Evolutionary conservation across 208 protist species (phyloP).

Genomic region (Leishmania lainsoni): DNA sequence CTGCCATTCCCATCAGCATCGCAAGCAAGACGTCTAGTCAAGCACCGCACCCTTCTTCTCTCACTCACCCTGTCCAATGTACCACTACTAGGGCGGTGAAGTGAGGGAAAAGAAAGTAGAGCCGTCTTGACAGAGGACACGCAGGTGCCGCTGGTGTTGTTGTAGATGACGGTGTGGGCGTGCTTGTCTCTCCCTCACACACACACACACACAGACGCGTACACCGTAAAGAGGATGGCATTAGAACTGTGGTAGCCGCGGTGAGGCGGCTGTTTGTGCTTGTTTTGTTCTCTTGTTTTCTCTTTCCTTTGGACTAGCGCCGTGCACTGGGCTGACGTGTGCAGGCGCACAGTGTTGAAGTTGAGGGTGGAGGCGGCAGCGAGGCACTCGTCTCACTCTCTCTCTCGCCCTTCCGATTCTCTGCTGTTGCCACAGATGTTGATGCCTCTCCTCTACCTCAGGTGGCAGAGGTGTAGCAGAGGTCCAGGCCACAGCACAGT

Average conservation of each 20-base stretch:
- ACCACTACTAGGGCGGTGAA: not conserved
- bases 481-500: not conserved
- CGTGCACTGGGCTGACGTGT: not conserved
- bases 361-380: not conserved
- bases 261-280: not conserved
- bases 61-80: not conserved
- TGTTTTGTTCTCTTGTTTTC: not conserved
- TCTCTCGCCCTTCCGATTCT: not conserved
- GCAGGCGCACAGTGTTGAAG: not conserved
- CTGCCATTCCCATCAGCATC: not conserved
- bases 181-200: too few relatives aligned
- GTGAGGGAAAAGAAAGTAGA: too few relatives aligned
- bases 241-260: not conserved
- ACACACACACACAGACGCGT: too few relatives aligned
- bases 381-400: not conserved
- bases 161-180: not conserved
- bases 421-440: not conserved
- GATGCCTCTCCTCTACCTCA: not conserved
- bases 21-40: not conserved
- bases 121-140: not conserved
- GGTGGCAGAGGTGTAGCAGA: not conserved
- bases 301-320: not conserved
- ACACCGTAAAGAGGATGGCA: not conserved
- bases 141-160: not conserved
- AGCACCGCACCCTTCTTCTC: not conserved